phyloP scores from a whole-genome alignment of 192 early-diverging fungal genomes.

The Coemansia sp. region DNA sequence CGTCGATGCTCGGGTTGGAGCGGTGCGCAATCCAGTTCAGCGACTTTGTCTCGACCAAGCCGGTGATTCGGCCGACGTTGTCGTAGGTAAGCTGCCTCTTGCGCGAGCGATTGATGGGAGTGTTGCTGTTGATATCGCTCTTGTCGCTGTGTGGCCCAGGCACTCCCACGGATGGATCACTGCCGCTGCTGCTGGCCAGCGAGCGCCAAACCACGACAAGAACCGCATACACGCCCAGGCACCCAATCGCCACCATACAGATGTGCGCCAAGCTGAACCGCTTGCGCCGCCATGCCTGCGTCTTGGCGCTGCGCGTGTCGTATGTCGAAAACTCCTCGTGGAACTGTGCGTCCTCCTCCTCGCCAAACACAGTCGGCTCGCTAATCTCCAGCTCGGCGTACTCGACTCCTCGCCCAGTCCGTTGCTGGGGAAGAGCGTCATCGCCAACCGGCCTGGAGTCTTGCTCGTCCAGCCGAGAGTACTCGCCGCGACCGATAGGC shows the following conservation, averaged over 20 bases:
- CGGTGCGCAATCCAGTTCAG: conserved; percentile 51
- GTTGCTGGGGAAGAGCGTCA: neutral
- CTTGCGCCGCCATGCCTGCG: conserved; percentile 34
- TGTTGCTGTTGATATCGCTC: neutral
- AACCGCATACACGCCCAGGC: conserved; percentile 29
- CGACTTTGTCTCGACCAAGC: conserved; percentile 25
- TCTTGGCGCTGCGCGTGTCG: conserved; percentile 28
- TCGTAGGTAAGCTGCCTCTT: conserved; percentile 46
- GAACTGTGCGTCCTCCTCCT: conserved; percentile 42
- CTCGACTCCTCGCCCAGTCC: conserved; percentile 12
- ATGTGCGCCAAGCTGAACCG: conserved; percentile 41
- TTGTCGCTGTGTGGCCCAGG: conserved; percentile 4
- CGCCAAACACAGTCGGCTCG: conserved; percentile 30
- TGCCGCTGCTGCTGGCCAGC: neutral
- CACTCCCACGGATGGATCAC: neutral
- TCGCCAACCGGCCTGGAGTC: neutral
- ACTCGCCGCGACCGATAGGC: neutral
- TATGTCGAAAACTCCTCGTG: conserved; percentile 43
- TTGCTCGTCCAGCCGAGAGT: conserved; percentile 7
- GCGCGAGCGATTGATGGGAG: conserved; percentile 23
- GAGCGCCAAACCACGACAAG: conserved; percentile 22
- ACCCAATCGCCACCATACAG: conserved; percentile 24
- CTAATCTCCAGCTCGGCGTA: conserved; percentile 35
- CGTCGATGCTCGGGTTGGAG: conserved; percentile 36
- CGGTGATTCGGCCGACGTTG: conserved; percentile 22